Evolutionary conservation across 192 early-diverging fungal genomes (phyloP), one percentile per base, ranked within the genome.

Genomic region (Thoreauomyces humboldtii): DNA sequence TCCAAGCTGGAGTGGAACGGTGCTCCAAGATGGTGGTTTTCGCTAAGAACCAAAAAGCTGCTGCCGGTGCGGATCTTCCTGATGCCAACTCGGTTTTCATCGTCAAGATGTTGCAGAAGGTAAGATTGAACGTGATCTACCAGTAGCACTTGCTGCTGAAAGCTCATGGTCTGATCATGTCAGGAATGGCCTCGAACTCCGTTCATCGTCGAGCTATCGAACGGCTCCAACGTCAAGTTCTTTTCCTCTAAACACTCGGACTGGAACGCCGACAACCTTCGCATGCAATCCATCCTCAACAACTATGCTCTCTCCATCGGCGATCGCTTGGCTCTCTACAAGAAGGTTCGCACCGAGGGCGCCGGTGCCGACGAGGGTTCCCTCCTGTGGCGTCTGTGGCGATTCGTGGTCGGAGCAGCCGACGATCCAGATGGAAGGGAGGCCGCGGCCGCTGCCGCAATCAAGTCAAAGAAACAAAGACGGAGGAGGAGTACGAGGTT

Each of bases 71-170:
- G 2, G 69, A 57, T 24, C 34, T 79, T 5, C 69, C 74, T 19
- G 81, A 82, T 56, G 81, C 77, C 0, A 76, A 74, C 32, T 74
- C 77, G 4, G 68, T 82, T 7, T 82, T 82, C 36, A 75, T 82
- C 12, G 70, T 82, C 27, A 79, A 82, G 60, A 74, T 82, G 75
- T 50, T 82, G 15, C 77, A 82, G 54, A 75, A 60, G 17, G 48
- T 46, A 47, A 22, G 42, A 15, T 4, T 32, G 27, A n/a, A n/a
- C n/a, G n/a, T n/a, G n/a, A n/a, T 0, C 47, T 65, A 17, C 41
- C 9, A 4, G 45, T 3, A 1, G 37, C 24, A 25, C 38, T 50
- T 22, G 21, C 47, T 7, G 47, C 9, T 50, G 25, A 50, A 7
- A 50, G 25, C 47, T 50, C 9, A 14, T 14, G 17, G 22, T n/a